Base-by-base conservation (phyloP, 2,329 filamentous ascomycete genomes). In the Phoma sp. region DNA sequence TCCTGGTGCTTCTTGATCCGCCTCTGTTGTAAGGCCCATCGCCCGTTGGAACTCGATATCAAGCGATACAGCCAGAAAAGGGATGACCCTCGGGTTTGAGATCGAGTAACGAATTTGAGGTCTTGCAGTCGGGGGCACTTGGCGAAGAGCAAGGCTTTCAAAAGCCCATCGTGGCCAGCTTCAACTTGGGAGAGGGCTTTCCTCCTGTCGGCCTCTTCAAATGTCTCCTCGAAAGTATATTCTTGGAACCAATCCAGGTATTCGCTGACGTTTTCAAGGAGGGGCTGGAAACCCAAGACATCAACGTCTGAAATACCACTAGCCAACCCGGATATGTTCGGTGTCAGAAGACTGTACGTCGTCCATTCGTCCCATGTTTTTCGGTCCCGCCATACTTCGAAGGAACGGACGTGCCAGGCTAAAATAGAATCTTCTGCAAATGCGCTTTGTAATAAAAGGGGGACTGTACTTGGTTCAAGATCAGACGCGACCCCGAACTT, bases 81-180 rank as follows among this genome's bases (percentile, higher is more conserved):
- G 2, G 36, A 20, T 6, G 46, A 42, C 2, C 46, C 46, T n/a
- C n/a, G n/a, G n/a, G 11, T 20, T 6, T 25, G 15, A 7, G 20
- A 7, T 12, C 46, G 28, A 18, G 34, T 32, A 21, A 53, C 32
- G 3, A 48, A 38, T 12, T 43, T 48, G 23, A 53, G 15, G 9
- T 48, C 43, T 3, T n/a, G 29, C 1, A 53, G 50, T 12, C 43
- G 42, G 5, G 38, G 29, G 3, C 34, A 21, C n/a, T 33, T 53
- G 7, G 50, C 50, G 17, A 53, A 42, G 4, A 53, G 43, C 20
- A 53, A n/a, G 2, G 43, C 50, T 21, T 48, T 53, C 14, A 53
- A 23, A 17, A 53, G 7, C 6, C 43, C 50, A 26, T 48, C 43
- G 38, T 48, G 37, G 11, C 43, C 50, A 21, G 12, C 11, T 18